Evolutionary conservation across 257 asterid genomes (phyloP), one percentile per base, ranked within the genome.

Genomic region (Nyctanthes arbortristis): DNA sequence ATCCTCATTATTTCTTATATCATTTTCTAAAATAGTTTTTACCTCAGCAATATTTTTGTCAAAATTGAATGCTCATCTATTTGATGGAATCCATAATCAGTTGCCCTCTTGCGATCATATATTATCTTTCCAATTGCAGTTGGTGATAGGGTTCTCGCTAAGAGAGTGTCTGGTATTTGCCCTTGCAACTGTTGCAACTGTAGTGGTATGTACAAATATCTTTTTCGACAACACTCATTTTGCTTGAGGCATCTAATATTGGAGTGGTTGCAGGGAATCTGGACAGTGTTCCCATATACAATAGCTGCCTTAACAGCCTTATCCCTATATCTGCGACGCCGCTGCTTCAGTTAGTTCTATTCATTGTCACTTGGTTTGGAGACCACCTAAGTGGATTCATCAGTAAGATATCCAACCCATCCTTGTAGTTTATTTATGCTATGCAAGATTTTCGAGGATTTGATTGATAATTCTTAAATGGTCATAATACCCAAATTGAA

Each of bases 251-350:
- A 56, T 61, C 71, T 76, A 57, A 65, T 63, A 31, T 36, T n/a
- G 43, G 40, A 6, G 28, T 47, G 29, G 52, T 63, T 70, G 57
- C 88, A 89, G 96, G 97, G 97, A 79, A 80, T 87, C 58, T 89
- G 97, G 97, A 91, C 96, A 0, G 61, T 82, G 55, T 79, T 91
- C 77, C 97, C 96, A 28, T 91, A 87, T 77, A 87, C 91, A 27
- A 61, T 83, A 57, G 97, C 93, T 76, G 85, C 87, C 70, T 60
- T 79, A 68, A 84, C 96, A 73, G 91, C 95, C 14, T 36, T 87
- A 40, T 85, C 83, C 80, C 76, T 91, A 65, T 91, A 87, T 66
- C 27, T 87, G 29, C 84, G 87, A 35, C 80, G 78, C 14, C 80
- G 70, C 70, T 87, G 74, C 58, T 86, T 80, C 22, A 82, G 77